Base-by-base conservation (phyloP, 495 filamentous ascomycete species). In the Hypoxylon lienhwacheense region DNA sequence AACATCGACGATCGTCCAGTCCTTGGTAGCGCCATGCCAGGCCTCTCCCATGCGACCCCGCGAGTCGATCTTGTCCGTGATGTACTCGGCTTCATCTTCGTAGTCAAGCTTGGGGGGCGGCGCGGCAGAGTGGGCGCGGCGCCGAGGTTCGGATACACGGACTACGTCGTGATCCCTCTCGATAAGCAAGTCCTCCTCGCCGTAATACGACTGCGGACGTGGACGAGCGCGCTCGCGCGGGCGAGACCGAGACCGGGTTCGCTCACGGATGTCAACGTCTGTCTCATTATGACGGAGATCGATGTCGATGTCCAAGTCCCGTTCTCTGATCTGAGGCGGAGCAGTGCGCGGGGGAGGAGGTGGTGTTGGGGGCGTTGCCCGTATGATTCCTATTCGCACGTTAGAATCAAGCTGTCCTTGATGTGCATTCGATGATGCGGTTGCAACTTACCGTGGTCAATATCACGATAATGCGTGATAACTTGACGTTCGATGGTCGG, bases 401-500 rank as follows among this genome's bases (percentile, higher is more conserved):
- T 63, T 51, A 56, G 40, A 47, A 14, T 14, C 17, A 12, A 12
- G 12, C 19, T 45, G 32, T 42, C 8, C 33, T 39, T 0, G 12
- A 25, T 36, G 21, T 19, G 1, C 2, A 10, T 2, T 44, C 14
- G 10, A 15, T 1, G 7, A 32, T 24, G 5, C 20, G 4, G 15
- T 29, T 24, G 16, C 15, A 22, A 70, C 70, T 68, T 76, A 87
- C 90, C 91, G 72, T 96, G 89, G 66, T 96, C 88, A 63, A 95
- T 88, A 60, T 92, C 86, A 16, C 86, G 79, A 64, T 93, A 91
- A 67, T 91, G 89, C 1, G 88, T 90, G 50, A 91, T 88, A 34
- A 93, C 80, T 63, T 95, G 87, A 53, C 89, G 82, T 63, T 87
- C 84, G 57, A 91, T 87, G 3, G 82, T 80, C 3, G 87, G 86